A percentile compares a stretch with the other conserved stretches of the same genome.
Conservation (phyloP, 306 rosid species). For the Nissolia schottii region DNA sequence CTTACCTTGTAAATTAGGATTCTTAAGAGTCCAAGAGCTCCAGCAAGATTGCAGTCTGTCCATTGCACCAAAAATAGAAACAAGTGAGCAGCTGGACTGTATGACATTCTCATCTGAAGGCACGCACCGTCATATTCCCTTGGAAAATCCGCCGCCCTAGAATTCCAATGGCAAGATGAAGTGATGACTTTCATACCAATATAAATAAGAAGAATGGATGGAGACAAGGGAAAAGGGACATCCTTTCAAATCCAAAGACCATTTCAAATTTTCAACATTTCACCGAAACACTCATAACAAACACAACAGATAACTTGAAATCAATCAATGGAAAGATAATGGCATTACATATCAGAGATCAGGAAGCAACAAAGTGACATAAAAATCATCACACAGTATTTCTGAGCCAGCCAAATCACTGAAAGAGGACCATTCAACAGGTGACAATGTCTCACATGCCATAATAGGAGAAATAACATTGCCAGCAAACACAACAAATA, state of each 20-base stretch:
- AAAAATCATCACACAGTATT: neutral
- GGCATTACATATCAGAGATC: slow-evolving; percentile 5
- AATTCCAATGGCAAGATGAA: slow-evolving; percentile 19
- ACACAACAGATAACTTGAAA: neutral
- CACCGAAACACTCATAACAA: neutral
- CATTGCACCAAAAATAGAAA: slow-evolving; percentile 92
- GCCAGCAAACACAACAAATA: neutral
- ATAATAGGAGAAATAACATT: slow-evolving; percentile 2
- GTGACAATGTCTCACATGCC: neutral
- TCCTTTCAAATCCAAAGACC: neutral
- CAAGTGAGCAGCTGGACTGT: slow-evolving; percentile 92
- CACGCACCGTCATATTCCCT: slow-evolving; percentile 94
- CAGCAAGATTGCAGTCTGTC: slow-evolving; percentile 95
- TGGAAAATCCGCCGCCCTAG: slow-evolving; percentile 84
- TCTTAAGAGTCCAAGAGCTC: slow-evolving; percentile 87
- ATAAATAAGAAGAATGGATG: neutral
- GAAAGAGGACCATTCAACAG: neutral
- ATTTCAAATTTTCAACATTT: neutral
- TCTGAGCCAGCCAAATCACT: neutral
- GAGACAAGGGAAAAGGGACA: neutral
- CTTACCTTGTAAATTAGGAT: slow-evolving; percentile 84
- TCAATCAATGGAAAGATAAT: neutral
- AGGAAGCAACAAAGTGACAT: neutral
- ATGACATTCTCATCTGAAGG: slow-evolving; percentile 98
- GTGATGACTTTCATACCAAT: neutral